Evolutionary conservation across 169 alveolate species (phyloP).

Genomic region (Cryptosporidium sp.): DNA sequence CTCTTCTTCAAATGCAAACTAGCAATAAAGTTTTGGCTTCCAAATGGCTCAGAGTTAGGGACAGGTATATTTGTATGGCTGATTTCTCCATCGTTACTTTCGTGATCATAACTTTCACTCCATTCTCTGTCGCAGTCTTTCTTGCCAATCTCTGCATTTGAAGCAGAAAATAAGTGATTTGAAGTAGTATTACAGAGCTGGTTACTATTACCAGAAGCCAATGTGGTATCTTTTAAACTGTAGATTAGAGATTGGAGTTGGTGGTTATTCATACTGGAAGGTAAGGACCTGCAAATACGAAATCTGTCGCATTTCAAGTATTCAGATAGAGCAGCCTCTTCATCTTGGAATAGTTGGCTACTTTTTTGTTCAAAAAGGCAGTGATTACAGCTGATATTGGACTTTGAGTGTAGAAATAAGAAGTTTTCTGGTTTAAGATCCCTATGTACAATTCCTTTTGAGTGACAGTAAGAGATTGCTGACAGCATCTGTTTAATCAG

Average conservation of each 20-base stretch:
- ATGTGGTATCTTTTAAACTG: neutral
- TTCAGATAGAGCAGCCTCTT: neutral
- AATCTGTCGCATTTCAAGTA: conserved; percentile 3
- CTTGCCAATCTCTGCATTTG: neutral
- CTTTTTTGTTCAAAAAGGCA: conserved; percentile 30
- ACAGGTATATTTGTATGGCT: neutral
- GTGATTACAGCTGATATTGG: conserved; percentile 20
- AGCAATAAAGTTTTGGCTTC: neutral
- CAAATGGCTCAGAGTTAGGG: neutral
- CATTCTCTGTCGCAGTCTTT: neutral
- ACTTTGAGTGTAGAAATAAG: conserved; percentile 76
- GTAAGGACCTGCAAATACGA: conserved; percentile 37
- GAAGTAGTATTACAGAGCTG: neutral
- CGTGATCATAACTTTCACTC: neutral
- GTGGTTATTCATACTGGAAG: conserved; percentile 23
- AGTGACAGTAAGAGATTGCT: conserved; percentile 84
- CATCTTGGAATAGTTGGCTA: neutral
- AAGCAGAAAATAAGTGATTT: neutral
- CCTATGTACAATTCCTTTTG: conserved; percentile 83
- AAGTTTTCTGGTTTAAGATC: conserved; percentile 89
- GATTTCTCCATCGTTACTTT: neutral
- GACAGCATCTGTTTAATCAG: conserved; percentile 82
- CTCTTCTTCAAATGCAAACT: neutral
- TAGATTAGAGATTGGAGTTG: conserved; percentile 4
- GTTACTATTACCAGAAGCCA: neutral